Evolutionary conservation across 768 basidiomycete species (phyloP).

Genomic region (Omphalotus guepiniiformis): DNA sequence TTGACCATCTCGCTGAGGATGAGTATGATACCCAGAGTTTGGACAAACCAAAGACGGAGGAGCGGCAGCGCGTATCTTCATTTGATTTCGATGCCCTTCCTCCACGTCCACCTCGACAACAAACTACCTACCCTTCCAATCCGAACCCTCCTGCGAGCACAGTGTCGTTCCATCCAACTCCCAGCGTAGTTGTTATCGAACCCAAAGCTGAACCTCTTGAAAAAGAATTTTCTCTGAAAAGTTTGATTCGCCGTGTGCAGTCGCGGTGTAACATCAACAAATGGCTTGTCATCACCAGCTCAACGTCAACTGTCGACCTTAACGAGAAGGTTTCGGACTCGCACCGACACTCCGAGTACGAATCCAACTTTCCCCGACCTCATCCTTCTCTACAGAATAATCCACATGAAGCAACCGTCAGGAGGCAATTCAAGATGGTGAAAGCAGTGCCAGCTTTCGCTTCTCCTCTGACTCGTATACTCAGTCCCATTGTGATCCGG

Average conservation of each 20-base stretch:
- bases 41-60: constrained; percentile 27
- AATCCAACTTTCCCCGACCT: constrained; percentile 6
- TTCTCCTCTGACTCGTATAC: constrained; percentile 61
- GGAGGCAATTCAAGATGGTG: constrained; percentile 39
- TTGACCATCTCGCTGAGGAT: constrained; percentile 28
- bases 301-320: neutral
- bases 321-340: constrained; percentile 1
- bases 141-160: neutral
- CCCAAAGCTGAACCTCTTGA: constrained; percentile 17
- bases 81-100: constrained; percentile 55
- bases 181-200: constrained; percentile 10
- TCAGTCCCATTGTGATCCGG: constrained; percentile 67
- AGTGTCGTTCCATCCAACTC: neutral
- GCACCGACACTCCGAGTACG: neutral
- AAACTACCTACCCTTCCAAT: neutral
- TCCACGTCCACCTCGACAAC: constrained; percentile 9
- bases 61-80: constrained; percentile 33
- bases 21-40: constrained; percentile 26
- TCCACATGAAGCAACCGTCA: neutral
- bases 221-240: constrained; percentile 22
- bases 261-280: constrained; percentile 36
- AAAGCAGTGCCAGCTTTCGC: constrained; percentile 67
- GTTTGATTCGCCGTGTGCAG: constrained; percentile 39
- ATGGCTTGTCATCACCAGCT: constrained; percentile 25
- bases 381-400: constrained; percentile 2